Evolutionary conservation across 371 early-diverging fungal species (phyloP).

Genomic region (Mucor piriformis): DNA sequence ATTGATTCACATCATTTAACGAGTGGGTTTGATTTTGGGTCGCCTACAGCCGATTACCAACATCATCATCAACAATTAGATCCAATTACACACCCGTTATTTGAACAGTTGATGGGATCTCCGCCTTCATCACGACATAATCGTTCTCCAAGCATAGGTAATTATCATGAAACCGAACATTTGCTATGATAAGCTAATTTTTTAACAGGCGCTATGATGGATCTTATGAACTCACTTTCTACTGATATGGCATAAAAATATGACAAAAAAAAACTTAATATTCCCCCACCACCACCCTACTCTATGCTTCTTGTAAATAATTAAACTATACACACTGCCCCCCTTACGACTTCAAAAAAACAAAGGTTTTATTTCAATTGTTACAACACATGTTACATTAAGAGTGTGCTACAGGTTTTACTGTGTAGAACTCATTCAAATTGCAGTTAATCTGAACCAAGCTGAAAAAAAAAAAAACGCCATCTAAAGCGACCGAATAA

Average conservation of each 20-base stretch:
- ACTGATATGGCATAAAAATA: constrained; percentile 15
- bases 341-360: too few species aligned
- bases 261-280: not conserved
- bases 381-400: too few species aligned
- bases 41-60: constrained; percentile 5
- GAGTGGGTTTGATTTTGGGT: constrained; percentile 33
- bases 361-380: too few species aligned
- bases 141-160: constrained; percentile 39
- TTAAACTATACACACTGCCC: not conserved
- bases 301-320: not conserved
- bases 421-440: too few species aligned
- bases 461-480: too few species aligned
- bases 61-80: not conserved
- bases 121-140: constrained; percentile 25
- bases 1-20: constrained; percentile 24
- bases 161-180: too few species aligned
- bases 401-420: too few species aligned
- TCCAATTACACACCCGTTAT: constrained; percentile 18
- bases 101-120: constrained; percentile 28
- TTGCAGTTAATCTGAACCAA: too few species aligned
- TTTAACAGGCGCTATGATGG: constrained; percentile 34
- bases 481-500: too few species aligned
- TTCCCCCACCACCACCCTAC: not conserved
- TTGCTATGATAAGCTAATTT: too few species aligned
- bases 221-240: constrained; percentile 35